Evolutionary conservation across 1,284 basidiomycete genomes (phyloP), one percentile per base, ranked within the genome.

Genomic region (Sanghuangporus weigelae): DNA sequence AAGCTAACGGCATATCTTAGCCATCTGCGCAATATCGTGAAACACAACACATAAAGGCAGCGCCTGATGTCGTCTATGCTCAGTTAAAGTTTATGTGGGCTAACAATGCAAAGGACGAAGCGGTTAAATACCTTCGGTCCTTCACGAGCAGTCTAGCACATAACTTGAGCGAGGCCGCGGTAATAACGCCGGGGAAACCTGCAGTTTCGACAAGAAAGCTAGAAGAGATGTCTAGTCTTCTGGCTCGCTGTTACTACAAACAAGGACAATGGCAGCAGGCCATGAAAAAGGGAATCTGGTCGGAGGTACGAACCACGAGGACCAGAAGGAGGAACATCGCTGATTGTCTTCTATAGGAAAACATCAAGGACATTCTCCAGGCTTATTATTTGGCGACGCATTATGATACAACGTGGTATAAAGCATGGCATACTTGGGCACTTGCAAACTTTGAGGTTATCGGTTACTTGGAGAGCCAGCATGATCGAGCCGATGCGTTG

Each of bases 401-500:
- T 72, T 93, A 95, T 67, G 97, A 99, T 74, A 85, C 90, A 6
- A 83, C 83, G 42, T 99, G 96, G 96, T 98, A 98, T 77, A 98
- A 98, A 76, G 97, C 96, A 16, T 98, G 96, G 96, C 96, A 99
- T 74, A 96, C 95, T 0, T 99, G 96, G 95, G 96, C 97, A 6
- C 78, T 99, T 64, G 92, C 95, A 11, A 98, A 98, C 74, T 97
- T 97, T 68, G 95, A 98, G 68, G 93, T 98, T 66, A 90, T 99
- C 64, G 83, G 84, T n/a, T 84, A 89, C 70, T 78, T 95, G 67
- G 93, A 96, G 73, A 82, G 77, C 58, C 85, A 89, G 69, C 84
- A 88, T 66, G 81, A 78, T 66, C 84, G 85, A 68, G 77, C 77
- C 11, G 75, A 81, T n/a, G 90, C 92, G 60, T 75, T 92, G n/a